phyloP scores from a whole-genome alignment of 139 green algal genomes.

The Edaphochlamys debaryana region DNA sequence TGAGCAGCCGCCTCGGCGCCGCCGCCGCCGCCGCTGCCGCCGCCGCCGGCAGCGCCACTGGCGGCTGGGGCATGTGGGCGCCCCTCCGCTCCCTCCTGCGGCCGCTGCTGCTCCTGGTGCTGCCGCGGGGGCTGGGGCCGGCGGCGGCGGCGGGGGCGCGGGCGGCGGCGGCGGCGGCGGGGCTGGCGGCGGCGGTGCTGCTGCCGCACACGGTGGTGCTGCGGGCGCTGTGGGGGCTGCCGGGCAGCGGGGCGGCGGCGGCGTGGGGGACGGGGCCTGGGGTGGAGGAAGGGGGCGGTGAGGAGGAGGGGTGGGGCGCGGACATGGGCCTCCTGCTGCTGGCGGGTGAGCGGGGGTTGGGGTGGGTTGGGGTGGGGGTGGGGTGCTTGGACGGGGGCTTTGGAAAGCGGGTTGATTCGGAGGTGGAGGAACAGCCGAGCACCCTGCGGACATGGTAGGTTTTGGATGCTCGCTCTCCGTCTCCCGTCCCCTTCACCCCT shows the following conservation, averaged over 20 bases:
- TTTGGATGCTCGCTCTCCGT: neutral
- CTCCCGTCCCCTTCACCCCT: too few species aligned
- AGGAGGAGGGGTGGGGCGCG: neutral
- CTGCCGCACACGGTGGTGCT: constrained; percentile 6
- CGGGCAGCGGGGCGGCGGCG: neutral
- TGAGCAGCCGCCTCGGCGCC: too few species aligned
- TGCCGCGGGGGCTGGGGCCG: neutral
- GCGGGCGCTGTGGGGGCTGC: neutral
- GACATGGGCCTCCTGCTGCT: neutral
- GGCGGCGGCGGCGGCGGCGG: neutral
- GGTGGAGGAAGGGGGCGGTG: neutral
- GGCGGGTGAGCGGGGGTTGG: too few species aligned
- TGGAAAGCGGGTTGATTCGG: neutral
- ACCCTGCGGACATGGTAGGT: too few species aligned
- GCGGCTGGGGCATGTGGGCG: neutral
- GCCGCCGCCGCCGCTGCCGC: too few species aligned
- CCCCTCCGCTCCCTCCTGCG: too few species aligned
- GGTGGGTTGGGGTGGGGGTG: neutral
- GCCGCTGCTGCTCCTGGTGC: neutral
- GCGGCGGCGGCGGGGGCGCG: neutral
- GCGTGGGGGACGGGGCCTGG: neutral
- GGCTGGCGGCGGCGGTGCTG: constrained; percentile 2
- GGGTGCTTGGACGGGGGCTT: neutral
- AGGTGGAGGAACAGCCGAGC: too few species aligned
- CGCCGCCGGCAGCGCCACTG: too few species aligned